Evolutionary conservation across 2,329 filamentous ascomycete genomes (phyloP), one percentile per base, ranked within the genome.

Genomic region (Achaetomium macrosporum): DNA sequence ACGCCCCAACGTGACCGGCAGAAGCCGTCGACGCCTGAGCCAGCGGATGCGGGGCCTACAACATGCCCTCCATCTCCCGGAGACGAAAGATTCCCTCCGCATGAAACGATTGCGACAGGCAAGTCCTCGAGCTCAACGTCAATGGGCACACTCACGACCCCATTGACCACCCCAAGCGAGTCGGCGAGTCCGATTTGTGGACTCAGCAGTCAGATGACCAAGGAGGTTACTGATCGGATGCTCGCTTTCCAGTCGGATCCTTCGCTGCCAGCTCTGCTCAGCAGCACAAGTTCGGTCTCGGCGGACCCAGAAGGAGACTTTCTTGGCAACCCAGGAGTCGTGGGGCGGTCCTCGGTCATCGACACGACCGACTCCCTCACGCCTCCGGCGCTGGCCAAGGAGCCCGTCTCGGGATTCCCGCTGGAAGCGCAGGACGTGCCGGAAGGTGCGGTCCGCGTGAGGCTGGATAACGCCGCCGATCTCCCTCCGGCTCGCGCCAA

Each of bases 201-300:
- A 2, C 53, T 67, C 48, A 70, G 70, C 41, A 55, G 63, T 11
- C 65, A 65, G 7, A 66, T 69, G 5, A 67, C 67, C 19, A 72
- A 72, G 55, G 70, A 68, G n/a, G 64, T 70, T 1, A 71, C 73
- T 3, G 75, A 76, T 6, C 70, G 74, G 9, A 76, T 77, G 60
- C 61, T 77, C 15, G 72, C 71, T 2, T 84, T 83, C 64, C 79
- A 79, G 51, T 85, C 82, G 3, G 82, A 85, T 48, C 82, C 81
- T 0, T 85, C 82, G 5, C 67, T 85, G 2, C 82, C 82, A 11
- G 81, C 82, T 7, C 69, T 85, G 8, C 71, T 85, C 11, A 85
- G 82, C 52, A 79, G 82, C 11, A 79, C 81, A 9, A 84, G 81
- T 61, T 85, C 82, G 2, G 75, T 84, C 10, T 85, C 81, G 13